These are phyloP conservation scores for Boletus rubescentipes DNA, from an alignment of 768 basidiomycete species.

Conservation along the genomic window DNA sequence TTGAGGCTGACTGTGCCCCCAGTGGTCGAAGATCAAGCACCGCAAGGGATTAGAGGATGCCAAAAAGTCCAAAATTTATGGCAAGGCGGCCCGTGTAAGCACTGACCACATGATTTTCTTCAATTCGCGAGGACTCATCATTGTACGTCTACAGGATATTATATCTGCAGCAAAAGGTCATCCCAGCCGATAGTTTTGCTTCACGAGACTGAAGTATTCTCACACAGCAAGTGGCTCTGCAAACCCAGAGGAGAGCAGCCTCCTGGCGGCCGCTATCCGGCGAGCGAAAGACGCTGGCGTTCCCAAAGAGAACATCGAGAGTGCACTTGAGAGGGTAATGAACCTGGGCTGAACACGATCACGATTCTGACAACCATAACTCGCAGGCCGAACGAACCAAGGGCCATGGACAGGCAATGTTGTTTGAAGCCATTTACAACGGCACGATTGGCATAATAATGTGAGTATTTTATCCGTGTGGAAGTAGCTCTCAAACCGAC, in stretches of 20 bases:
- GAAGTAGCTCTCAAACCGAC: constrained; percentile 21
- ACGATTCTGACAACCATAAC: background rate
- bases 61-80: constrained; percentile 57
- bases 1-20: constrained; percentile 4
- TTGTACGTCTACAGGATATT: constrained; percentile 49
- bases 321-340: constrained; percentile 54
- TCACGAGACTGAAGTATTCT: background rate
- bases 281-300: constrained; percentile 56
- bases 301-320: constrained; percentile 69
- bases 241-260: constrained; percentile 53
- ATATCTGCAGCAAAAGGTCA: constrained; percentile 58
- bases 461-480: constrained; percentile 38
- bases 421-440: constrained; percentile 61
- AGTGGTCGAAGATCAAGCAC: constrained; percentile 81
- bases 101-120: background rate
- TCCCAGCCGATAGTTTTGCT: background rate
- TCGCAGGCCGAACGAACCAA: constrained; percentile 49
- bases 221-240: constrained; percentile 53
- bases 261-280: constrained; percentile 54
- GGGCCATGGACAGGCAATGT: constrained; percentile 46
- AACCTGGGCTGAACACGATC: background rate
- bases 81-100: constrained; percentile 55
- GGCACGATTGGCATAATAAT: constrained; percentile 63
- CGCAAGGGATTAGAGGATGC: constrained; percentile 65
- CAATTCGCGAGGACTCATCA: background rate